These are phyloP conservation scores for Claviceps sp. DNA, from an alignment of 2,329 filamentous ascomycete species.

Conservation along the genomic window DNA sequence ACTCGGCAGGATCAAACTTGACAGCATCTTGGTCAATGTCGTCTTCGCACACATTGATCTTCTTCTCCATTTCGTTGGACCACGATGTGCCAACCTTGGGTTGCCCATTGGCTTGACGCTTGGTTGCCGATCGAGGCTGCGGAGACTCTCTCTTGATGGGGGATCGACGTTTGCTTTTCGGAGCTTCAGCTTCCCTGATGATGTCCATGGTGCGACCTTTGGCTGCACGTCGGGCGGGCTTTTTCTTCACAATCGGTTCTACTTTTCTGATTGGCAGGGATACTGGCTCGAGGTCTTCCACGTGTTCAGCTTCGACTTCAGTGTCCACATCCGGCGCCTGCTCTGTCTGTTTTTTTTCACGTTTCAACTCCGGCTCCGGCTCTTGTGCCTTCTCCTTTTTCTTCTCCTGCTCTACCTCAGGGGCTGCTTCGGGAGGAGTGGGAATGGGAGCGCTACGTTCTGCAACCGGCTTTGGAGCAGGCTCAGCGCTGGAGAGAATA, in stretches of 20 bases:
- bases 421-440: conserved; percentile 19
- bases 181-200: conserved; percentile 34
- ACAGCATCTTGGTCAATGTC: conserved; percentile 34
- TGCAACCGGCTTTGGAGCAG: conserved; percentile 39
- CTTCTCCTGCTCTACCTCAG: neutral
- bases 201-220: conserved; percentile 40
- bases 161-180: conserved; percentile 36
- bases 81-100: conserved; percentile 48
- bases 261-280: conserved; percentile 12
- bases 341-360: neutral
- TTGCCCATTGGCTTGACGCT: conserved; percentile 47
- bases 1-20: conserved; percentile 29
- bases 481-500: conserved; percentile 71
- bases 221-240: conserved; percentile 22
- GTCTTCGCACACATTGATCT: conserved; percentile 24
- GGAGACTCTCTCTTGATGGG: conserved; percentile 37
- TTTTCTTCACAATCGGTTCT: conserved; percentile 18
- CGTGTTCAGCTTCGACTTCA: conserved; percentile 17
- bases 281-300: conserved; percentile 22
- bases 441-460: conserved; percentile 28
- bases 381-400: neutral
- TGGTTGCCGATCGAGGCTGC: conserved; percentile 35
- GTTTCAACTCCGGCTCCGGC: conserved; percentile 2
- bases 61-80: conserved; percentile 37
- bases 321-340: conserved; percentile 13